These are phyloP conservation scores for Citrullus mucosospermus DNA, from an alignment of 306 rosid genomes.

Conservation along the genomic window DNA sequence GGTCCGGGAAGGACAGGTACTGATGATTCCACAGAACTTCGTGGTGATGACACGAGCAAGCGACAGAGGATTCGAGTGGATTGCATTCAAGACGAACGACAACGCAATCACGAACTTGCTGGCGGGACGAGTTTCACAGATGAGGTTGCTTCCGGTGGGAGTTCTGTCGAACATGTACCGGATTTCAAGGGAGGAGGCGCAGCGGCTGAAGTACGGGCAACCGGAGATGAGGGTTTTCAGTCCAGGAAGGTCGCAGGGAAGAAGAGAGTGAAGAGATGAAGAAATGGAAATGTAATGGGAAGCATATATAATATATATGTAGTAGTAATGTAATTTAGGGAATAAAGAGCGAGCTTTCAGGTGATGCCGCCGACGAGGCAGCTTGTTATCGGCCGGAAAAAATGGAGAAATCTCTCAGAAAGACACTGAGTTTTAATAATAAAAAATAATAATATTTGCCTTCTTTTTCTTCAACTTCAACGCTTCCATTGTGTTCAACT, in stretches of 20 bases:
- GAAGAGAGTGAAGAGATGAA: background rate
- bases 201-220: slow-evolving; percentile 11
- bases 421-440: background rate
- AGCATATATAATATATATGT: background rate
- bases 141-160: slow-evolving; percentile 12
- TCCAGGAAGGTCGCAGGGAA: slow-evolving; percentile 1
- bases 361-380: background rate
- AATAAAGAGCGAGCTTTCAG: slow-evolving; percentile 5
- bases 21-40: slow-evolving; percentile 19
- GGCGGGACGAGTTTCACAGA: slow-evolving; percentile 13
- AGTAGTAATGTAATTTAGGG: background rate
- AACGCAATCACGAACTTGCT: slow-evolving; percentile 12
- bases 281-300: background rate
- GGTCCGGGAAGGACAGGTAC: slow-evolving; percentile 14
- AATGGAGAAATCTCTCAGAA: slow-evolving; percentile 4
- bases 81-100: slow-evolving; percentile 21
- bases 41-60: slow-evolving; percentile 16
- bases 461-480: background rate
- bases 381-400: background rate
- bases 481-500: background rate
- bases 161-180: slow-evolving; percentile 5
- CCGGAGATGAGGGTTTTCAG: slow-evolving; percentile 11
- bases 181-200: slow-evolving; percentile 12
- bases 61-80: slow-evolving; percentile 18
- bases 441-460: slow-evolving; percentile 1